Percentiles rank a stretch among this genome's conserved stretches.
Conservation (phyloP, 2,329 filamentous ascomycete genomes). For the Neonectria ditissima region DNA sequence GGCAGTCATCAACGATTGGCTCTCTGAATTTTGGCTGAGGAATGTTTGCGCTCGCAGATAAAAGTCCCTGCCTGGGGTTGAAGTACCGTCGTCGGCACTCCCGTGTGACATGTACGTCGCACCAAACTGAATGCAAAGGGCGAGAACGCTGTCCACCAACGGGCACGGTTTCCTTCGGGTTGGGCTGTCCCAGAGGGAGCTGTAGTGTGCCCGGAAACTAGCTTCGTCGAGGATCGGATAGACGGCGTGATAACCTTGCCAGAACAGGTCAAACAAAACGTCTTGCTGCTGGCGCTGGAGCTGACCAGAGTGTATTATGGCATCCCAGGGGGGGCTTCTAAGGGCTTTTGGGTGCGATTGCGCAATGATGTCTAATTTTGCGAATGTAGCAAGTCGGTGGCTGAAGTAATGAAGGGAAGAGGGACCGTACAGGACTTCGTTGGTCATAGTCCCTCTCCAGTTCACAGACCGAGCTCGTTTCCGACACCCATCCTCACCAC, state of each 20-base stretch:
- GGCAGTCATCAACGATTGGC: constrained; percentile 57
- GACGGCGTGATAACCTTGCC: constrained; percentile 58
- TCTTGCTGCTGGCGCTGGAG: constrained; percentile 59
- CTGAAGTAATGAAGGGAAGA: constrained; percentile 40
- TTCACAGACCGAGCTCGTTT: not conserved
- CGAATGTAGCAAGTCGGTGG: constrained; percentile 37
- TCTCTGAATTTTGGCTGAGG: constrained; percentile 56
- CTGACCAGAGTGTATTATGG: constrained; percentile 9
- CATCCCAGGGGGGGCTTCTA: not conserved
- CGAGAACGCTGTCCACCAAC: constrained; percentile 64
- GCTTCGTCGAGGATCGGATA: constrained; percentile 51
- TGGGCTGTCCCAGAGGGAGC: constrained; percentile 35
- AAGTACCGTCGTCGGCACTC: constrained; percentile 50
- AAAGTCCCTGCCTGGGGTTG: constrained; percentile 51
- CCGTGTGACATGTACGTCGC: constrained; percentile 40
- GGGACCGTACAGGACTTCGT: constrained; percentile 36
- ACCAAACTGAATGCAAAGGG: constrained; percentile 63
- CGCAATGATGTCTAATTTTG: constrained; percentile 17
- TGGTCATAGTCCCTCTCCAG: constrained; percentile 26
- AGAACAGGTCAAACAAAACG: constrained; percentile 60
- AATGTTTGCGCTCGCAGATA: constrained; percentile 60
- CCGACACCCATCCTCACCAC: not conserved
- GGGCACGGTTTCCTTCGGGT: constrained; percentile 56
- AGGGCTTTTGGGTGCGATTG: not conserved
- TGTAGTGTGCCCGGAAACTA: constrained; percentile 40